Evolutionary conservation across 2,329 filamentous ascomycete species (phyloP).

Genomic region (Fusarium sp.): DNA sequence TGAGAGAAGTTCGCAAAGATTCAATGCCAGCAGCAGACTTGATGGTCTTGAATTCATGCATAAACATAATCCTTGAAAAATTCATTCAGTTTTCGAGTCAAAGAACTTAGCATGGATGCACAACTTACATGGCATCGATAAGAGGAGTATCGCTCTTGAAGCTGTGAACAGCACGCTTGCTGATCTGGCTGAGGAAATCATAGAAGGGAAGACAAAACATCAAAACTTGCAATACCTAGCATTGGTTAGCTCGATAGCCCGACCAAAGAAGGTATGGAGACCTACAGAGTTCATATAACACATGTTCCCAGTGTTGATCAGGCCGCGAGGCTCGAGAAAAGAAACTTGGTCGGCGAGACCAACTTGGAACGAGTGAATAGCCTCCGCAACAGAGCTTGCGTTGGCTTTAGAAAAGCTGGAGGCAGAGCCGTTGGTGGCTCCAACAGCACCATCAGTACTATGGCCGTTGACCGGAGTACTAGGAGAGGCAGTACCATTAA

Average conservation of each 20-base stretch:
- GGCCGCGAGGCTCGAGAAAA: constrained; percentile 90
- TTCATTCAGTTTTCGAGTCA: constrained; percentile 1
- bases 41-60: constrained; percentile 89
- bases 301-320: constrained; percentile 98
- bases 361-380: constrained; percentile 78
- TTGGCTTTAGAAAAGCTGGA: constrained; percentile 58
- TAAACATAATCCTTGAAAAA: constrained; percentile 83
- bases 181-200: constrained; percentile 87
- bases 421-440: constrained; percentile 37
- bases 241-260: constrained; percentile 47
- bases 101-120: background rate
- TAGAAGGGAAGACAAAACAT: constrained; percentile 96
- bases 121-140: constrained; percentile 87
- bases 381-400: constrained; percentile 75
- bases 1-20: constrained; percentile 77
- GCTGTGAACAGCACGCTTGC: constrained; percentile 84
- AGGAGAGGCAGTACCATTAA: constrained; percentile 44
- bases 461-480: constrained; percentile 41
- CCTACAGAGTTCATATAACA: constrained; percentile 99
- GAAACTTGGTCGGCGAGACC: constrained; percentile 72
- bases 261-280: constrained; percentile 13
- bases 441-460: constrained; percentile 20
- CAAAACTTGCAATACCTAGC: constrained; percentile 90
- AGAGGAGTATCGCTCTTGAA: constrained; percentile 96
- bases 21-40: constrained; percentile 81